phyloP scores from a whole-genome alignment of 345 rosid species.

The thale cress (Arabidopsis thaliana) region DNA sequence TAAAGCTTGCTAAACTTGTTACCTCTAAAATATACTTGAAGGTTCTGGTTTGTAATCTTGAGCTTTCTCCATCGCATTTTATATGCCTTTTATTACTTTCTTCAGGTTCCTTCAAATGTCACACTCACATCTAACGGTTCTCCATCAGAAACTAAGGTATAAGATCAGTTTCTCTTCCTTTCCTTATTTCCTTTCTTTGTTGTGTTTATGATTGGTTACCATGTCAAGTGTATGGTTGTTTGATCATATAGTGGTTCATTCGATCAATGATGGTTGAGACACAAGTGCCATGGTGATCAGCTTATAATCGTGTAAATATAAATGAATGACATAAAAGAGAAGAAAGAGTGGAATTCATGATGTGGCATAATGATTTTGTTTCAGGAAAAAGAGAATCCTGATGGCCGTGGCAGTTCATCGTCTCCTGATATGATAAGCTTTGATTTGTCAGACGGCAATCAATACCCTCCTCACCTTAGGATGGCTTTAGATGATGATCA shows the following conservation, averaged over 20 bases:
- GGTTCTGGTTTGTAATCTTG: neutral
- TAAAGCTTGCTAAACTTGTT: conserved; percentile 7
- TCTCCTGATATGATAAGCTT: conserved; percentile 80
- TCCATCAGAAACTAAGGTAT: conserved; percentile 62
- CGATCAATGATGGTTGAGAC: neutral
- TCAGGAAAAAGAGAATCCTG: conserved; percentile 60
- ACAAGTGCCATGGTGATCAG: conserved; percentile 7
- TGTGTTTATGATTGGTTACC: conserved; percentile 5
- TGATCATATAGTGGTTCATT: conserved; percentile 23
- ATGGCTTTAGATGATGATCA: conserved; percentile 63
- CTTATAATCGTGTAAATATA: neutral
- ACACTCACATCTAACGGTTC: conserved; percentile 55
- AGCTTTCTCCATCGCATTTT: neutral
- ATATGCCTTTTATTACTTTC: conserved; percentile 15
- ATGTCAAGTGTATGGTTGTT: conserved; percentile 10
- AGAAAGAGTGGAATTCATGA: neutral
- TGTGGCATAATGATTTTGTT: conserved; percentile 39
- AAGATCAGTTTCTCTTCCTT: conserved; percentile 22
- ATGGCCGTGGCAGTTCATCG: conserved; percentile 53
- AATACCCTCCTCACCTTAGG: conserved; percentile 62
- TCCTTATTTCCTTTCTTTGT: neutral
- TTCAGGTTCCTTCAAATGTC: conserved; percentile 80
- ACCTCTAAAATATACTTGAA: neutral
- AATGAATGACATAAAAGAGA: neutral
- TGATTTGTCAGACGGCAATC: conserved; percentile 69